phyloP scores from a whole-genome alignment of 805 yeast species.

The Nakazawaea wickerhamii region DNA sequence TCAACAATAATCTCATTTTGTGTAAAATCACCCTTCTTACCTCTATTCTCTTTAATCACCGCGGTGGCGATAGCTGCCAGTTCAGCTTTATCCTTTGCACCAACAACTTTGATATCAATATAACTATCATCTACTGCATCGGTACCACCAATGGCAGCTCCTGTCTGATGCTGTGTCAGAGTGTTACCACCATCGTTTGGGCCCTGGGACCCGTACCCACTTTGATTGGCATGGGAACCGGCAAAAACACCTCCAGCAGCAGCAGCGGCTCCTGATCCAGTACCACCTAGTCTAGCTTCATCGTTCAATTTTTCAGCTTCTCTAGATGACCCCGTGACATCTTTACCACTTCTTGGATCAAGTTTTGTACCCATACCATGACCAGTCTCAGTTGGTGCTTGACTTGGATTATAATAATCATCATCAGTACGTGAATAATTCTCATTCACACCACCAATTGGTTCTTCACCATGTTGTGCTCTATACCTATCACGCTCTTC shows the following conservation, averaged over 20 bases:
- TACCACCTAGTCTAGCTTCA: slow-evolving; percentile 4
- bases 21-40: neutral
- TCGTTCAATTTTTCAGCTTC: slow-evolving; percentile 12
- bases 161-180: neutral
- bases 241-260: slow-evolving; percentile 10
- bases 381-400: slow-evolving; percentile 17
- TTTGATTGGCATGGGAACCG: neutral
- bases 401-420: slow-evolving; percentile 2
- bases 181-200: neutral
- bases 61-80: slow-evolving; percentile 16
- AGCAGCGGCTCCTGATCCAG: slow-evolving; percentile 14
- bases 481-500: slow-evolving; percentile 11
- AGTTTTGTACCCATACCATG: slow-evolving; percentile 10
- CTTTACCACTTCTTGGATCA: slow-evolving; percentile 13
- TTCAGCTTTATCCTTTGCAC: slow-evolving; percentile 16
- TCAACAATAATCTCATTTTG: slow-evolving; percentile 8
- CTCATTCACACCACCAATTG: neutral
- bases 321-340: slow-evolving; percentile 9
- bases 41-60: slow-evolving; percentile 10
- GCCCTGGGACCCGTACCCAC: slow-evolving; percentile 1
- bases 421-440: neutral
- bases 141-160: slow-evolving; percentile 4
- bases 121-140: slow-evolving; percentile 3
- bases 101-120: slow-evolving; percentile 15
- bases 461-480: slow-evolving; percentile 6